Evolutionary conservation across 345 rosid species (phyloP).

Genomic region (Dovyalis caffra): DNA sequence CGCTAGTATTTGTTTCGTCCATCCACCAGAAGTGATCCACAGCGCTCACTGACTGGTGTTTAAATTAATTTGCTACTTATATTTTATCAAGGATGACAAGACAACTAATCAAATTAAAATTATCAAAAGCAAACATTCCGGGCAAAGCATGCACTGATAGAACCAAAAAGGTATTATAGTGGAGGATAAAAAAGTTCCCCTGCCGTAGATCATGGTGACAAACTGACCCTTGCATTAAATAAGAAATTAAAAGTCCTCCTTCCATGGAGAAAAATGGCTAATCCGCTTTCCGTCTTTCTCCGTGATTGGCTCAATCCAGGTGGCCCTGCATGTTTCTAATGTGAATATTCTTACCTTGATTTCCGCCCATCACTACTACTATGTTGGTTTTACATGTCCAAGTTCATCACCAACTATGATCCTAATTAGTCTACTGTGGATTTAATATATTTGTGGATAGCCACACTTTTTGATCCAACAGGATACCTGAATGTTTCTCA

Average conservation of each 20-base stretch:
- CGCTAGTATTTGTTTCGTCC: too few relatives aligned
- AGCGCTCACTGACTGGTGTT: too few relatives aligned
- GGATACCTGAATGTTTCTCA: neutral
- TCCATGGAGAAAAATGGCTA: neutral
- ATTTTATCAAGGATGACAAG: neutral
- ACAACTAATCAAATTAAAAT: neutral
- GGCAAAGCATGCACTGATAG: neutral
- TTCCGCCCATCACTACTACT: neutral
- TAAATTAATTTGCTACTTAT: too few relatives aligned
- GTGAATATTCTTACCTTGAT: slow-evolving; percentile 7
- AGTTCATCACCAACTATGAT: neutral
- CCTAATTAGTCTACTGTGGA: neutral
- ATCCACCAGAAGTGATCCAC: too few relatives aligned
- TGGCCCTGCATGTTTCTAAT: neutral
- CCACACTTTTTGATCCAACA: neutral
- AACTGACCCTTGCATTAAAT: neutral
- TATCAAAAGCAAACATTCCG: neutral
- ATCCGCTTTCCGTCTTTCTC: neutral
- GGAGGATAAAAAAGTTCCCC: neutral
- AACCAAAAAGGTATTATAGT: neutral
- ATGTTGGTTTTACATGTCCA: neutral
- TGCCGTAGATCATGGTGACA: neutral
- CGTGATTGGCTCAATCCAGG: slow-evolving; percentile 17
- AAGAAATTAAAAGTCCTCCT: neutral
- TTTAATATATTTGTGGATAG: neutral